These are phyloP conservation scores for Sphenostylis stenocarpa DNA, from an alignment of 306 rosid species.

Conservation along the genomic window DNA sequence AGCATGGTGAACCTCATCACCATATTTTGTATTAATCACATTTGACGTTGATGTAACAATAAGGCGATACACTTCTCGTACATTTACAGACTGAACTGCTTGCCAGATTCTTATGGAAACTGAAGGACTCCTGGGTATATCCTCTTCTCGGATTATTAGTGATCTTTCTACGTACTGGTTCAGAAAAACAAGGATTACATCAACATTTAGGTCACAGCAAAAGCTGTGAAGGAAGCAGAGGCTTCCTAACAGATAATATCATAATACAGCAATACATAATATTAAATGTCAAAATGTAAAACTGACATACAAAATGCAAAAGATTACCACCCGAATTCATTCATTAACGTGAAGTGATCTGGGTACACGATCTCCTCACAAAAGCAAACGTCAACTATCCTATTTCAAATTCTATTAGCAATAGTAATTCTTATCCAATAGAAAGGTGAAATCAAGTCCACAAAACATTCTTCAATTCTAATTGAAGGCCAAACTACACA, in stretches of 20 bases:
- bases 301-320: slow-evolving; percentile 25
- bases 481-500: slow-evolving; percentile 15
- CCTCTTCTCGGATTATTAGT: slow-evolving; percentile 57
- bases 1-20: slow-evolving; percentile 51
- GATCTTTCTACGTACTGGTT: slow-evolving; percentile 79
- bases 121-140: slow-evolving; percentile 44
- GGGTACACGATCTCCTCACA: slow-evolving; percentile 16
- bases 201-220: slow-evolving; percentile 11
- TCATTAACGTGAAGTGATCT: slow-evolving; percentile 13
- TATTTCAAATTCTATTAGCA: slow-evolving; percentile 11
- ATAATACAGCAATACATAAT: slow-evolving; percentile 5
- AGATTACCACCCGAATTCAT: background rate
- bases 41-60: slow-evolving; percentile 58
- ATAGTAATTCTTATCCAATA: background rate
- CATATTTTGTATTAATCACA: slow-evolving; percentile 60
- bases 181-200: slow-evolving; percentile 30
- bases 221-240: slow-evolving; percentile 14
- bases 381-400: slow-evolving; percentile 14
- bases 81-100: slow-evolving; percentile 60
- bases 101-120: slow-evolving; percentile 65
- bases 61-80: slow-evolving; percentile 75
- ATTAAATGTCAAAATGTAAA: slow-evolving; percentile 24
- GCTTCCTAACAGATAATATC: slow-evolving; percentile 15
- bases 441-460: background rate
- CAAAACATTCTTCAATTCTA: slow-evolving; percentile 16